phyloP scores from a whole-genome alignment of 2,329 filamentous ascomycete genomes.

The Cordyceps cateniannulata region DNA sequence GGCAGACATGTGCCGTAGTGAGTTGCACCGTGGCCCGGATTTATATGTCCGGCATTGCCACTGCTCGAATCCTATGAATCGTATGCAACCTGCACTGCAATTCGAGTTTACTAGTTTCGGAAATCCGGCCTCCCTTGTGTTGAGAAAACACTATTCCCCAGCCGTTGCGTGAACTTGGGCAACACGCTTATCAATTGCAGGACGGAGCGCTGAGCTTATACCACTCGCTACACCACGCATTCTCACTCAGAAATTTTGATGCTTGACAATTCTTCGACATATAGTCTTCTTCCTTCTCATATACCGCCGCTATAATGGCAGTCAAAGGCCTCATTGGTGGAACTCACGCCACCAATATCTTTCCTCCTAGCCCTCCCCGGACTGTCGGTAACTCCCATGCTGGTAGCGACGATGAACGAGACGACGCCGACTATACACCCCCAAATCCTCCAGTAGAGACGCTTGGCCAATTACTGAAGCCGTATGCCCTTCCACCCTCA shows the following conservation, averaged over 20 bases:
- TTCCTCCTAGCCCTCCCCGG: conserved; percentile 10
- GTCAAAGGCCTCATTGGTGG: neutral
- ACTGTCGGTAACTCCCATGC: conserved; percentile 25
- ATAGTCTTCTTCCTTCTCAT: neutral
- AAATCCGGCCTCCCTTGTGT: neutral
- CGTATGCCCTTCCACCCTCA: conserved; percentile 63
- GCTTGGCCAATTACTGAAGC: conserved; percentile 16
- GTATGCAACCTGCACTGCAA: neutral
- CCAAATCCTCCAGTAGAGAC: conserved; percentile 13
- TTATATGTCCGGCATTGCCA: neutral
- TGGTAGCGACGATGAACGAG: conserved; percentile 26
- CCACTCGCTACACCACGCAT: neutral
- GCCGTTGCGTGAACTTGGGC: neutral
- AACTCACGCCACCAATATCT: neutral
- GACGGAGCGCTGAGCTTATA: neutral
- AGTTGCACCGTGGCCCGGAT: conserved; percentile 1
- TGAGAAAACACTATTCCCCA: neutral
- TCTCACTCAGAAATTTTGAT: too few species aligned
- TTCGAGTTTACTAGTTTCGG: neutral
- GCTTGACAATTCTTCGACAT: too few species aligned
- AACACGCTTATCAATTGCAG: too few species aligned
- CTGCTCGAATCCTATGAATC: neutral
- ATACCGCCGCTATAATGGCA: neutral
- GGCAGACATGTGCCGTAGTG: conserved; percentile 8
- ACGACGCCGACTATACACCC: neutral